Evolutionary conservation across 1,284 basidiomycete species (phyloP).

Genomic region (Baeospora myosura): DNA sequence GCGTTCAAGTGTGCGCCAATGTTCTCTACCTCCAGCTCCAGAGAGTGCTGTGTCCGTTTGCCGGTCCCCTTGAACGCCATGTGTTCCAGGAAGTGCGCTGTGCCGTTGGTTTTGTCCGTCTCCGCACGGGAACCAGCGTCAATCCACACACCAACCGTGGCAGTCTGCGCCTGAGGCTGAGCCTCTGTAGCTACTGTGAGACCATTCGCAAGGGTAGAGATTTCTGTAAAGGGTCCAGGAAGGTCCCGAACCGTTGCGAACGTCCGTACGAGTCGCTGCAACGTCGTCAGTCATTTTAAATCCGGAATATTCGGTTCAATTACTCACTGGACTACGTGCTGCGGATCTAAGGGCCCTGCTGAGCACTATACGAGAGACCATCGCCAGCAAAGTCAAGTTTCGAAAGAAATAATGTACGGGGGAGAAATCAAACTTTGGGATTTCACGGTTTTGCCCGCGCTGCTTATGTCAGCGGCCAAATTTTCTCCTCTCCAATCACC

Average conservation of each 20-base stretch:
- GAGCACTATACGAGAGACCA: constrained; percentile 65
- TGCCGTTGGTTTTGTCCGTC: constrained; percentile 89
- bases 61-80: constrained; percentile 96
- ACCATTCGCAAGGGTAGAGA: constrained; percentile 86
- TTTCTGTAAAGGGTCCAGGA: constrained; percentile 73
- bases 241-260: constrained; percentile 69
- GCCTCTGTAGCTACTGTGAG: constrained; percentile 90
- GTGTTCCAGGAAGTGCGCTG: constrained; percentile 98
- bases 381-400: constrained; percentile 28
- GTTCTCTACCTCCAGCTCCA: constrained; percentile 98
- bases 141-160: constrained; percentile 98
- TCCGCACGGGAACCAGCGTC: constrained; percentile 97
- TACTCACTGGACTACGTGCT: constrained; percentile 48
- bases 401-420: constrained; percentile 8
- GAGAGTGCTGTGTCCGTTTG: constrained; percentile 81
- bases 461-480: no score
- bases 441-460: constrained; percentile 1
- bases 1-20: constrained; percentile 97
- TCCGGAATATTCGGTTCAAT: constrained; percentile 4
- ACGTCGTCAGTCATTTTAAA: constrained; percentile 18
- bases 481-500: no score
- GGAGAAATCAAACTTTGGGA: constrained; percentile 4
- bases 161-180: constrained; percentile 91
- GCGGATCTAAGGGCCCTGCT: constrained; percentile 54
- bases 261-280: constrained; percentile 31